phyloP scores from a whole-genome alignment of 192 early-diverging fungal genomes.

The Coemansia javaensis region DNA sequence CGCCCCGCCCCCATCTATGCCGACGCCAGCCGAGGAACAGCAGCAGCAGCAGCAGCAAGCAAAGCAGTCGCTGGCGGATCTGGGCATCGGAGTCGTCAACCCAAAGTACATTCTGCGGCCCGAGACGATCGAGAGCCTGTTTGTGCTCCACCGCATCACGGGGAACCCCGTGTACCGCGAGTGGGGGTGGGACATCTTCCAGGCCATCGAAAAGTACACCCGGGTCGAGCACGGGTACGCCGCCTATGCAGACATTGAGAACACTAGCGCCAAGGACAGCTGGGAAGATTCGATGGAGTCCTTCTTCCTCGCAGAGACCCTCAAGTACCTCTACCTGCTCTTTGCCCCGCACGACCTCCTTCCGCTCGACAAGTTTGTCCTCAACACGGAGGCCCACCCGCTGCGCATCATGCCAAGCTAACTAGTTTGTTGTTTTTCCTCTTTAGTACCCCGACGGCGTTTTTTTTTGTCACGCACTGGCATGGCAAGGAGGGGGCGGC shows the following conservation, averaged over 20 bases:
- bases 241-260: constrained; percentile 26
- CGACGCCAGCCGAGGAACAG: too few species aligned
- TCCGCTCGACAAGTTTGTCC: constrained; percentile 76
- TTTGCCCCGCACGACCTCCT: constrained; percentile 65
- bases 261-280: background rate
- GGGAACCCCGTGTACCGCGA: constrained; percentile 73
- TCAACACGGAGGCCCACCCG: constrained; percentile 96
- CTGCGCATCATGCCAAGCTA: constrained; percentile 41
- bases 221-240: constrained; percentile 63
- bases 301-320: constrained; percentile 91
- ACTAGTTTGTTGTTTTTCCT: background rate
- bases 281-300: constrained; percentile 54
- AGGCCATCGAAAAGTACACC: constrained; percentile 75
- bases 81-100: constrained; percentile 4
- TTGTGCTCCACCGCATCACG: constrained; percentile 79
- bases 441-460: background rate
- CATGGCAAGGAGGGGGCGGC: too few species aligned
- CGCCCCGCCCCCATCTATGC: too few species aligned
- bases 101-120: constrained; percentile 65
- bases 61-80: background rate
- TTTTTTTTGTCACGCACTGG: background rate
- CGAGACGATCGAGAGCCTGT: constrained; percentile 86
- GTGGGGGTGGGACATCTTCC: constrained; percentile 81
- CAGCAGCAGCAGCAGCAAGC: too few species aligned
- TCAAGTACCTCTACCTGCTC: constrained; percentile 92